These are phyloP conservation scores for Rhododendron williamsianum DNA, from an alignment of 148 eudicot species.

Conservation along the genomic window DNA sequence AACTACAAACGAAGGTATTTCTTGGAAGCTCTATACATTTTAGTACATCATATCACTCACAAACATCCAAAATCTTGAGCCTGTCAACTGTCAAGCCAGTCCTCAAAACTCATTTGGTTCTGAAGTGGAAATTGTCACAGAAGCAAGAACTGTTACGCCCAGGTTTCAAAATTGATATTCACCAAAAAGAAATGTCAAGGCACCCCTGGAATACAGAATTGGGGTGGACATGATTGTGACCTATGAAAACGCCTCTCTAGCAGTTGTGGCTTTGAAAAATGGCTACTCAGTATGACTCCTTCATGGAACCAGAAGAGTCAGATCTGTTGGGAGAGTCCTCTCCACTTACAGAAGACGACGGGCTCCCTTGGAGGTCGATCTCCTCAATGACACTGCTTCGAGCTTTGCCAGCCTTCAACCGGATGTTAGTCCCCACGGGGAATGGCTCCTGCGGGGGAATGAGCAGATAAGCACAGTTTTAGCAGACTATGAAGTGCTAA, in stretches of 20 bases:
- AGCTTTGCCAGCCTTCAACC: conserved; percentile 28
- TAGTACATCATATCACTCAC: background rate
- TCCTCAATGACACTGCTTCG: conserved; percentile 8
- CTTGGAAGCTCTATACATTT: background rate
- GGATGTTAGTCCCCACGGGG: conserved; percentile 43
- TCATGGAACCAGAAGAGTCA: background rate
- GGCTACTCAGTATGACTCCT: conserved; percentile 11
- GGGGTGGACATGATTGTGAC: conserved; percentile 4
- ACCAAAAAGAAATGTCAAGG: background rate
- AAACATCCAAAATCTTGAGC: conserved; percentile 16
- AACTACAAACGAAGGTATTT: background rate
- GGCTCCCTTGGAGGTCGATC: conserved; percentile 14
- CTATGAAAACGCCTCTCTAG: conserved; percentile 3
- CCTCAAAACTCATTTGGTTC: background rate
- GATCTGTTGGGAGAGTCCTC: conserved; percentile 1
- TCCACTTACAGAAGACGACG: conserved; percentile 9
- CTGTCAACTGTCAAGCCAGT: background rate
- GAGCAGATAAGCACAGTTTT: background rate
- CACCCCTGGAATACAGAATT: background rate
- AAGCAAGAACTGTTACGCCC: conserved; percentile 1
- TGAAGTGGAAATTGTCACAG: background rate
- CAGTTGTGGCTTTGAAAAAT: conserved; percentile 10
- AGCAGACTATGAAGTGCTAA: background rate
- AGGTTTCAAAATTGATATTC: conserved; percentile 16
- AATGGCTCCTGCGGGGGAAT: conserved; percentile 51